These are phyloP conservation scores for Fomitopsis pinicola DNA, from an alignment of 1,284 basidiomycete species.

Conservation along the genomic window DNA sequence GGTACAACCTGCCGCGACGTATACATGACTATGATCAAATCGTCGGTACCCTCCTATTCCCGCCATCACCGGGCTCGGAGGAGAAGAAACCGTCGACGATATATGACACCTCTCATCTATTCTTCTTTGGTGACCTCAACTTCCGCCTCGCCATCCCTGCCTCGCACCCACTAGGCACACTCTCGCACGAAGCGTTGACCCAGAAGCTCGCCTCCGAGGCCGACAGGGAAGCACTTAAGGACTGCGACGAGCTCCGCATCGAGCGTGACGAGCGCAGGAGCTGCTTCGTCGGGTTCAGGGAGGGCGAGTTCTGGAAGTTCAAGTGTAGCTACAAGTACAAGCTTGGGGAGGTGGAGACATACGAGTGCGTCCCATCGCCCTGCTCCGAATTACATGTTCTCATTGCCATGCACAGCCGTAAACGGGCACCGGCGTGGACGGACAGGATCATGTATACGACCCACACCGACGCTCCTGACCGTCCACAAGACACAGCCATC, in stretches of 20 bases:
- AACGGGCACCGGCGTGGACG: slow-evolving; percentile 89
- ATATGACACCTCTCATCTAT: slow-evolving; percentile 79
- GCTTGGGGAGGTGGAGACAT: slow-evolving; percentile 75
- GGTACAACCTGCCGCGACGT: slow-evolving; percentile 65
- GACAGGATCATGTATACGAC: slow-evolving; percentile 90
- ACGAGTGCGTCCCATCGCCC: slow-evolving; percentile 51
- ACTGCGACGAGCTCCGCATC: slow-evolving; percentile 72
- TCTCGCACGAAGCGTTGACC: slow-evolving; percentile 31
- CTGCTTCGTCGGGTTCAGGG: slow-evolving; percentile 69
- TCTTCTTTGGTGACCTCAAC: slow-evolving; percentile 88
- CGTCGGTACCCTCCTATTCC: slow-evolving; percentile 79
- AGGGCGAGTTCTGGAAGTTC: slow-evolving; percentile 84
- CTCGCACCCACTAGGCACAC: slow-evolving; percentile 38
- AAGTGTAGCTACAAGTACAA: slow-evolving; percentile 88
- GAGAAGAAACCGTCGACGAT: slow-evolving; percentile 51
- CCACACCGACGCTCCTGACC: slow-evolving; percentile 60
- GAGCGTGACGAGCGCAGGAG: slow-evolving; percentile 58
- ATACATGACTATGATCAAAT: slow-evolving; percentile 83
- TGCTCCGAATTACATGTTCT: not conserved
- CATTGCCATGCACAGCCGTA: slow-evolving; percentile 39
- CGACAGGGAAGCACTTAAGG: slow-evolving; percentile 60
- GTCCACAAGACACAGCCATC: slow-evolving; percentile 49
- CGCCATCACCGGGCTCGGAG: slow-evolving; percentile 42
- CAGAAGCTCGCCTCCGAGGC: slow-evolving; percentile 46
- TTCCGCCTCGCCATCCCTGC: slow-evolving; percentile 63